A percentile compares a stretch with the other conserved stretches of the same genome.
Evolutionary conservation across 1,284 basidiomycete genomes (phyloP).

Genomic region (Neonothopanus nambi): DNA sequence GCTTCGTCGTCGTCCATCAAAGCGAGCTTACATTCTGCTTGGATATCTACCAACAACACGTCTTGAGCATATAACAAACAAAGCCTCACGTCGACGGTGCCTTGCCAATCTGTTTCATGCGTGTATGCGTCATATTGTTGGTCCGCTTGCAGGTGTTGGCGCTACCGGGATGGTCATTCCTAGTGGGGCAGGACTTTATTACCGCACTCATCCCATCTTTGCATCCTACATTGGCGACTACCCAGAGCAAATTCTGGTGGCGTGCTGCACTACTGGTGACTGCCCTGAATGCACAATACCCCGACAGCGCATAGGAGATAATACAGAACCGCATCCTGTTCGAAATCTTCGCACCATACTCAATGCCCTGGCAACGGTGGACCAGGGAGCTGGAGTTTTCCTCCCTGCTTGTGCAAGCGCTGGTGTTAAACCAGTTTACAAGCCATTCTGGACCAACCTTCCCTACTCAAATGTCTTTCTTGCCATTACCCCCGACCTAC

Average conservation of each 20-base stretch:
- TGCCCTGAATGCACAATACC: conserved; percentile 21
- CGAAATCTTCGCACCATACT: background rate
- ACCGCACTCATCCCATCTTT: conserved; percentile 22
- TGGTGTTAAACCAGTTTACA: too few relatives aligned
- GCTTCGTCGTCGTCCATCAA: conserved; percentile 15
- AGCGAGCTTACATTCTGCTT: conserved; percentile 22
- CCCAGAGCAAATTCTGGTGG: conserved; percentile 29
- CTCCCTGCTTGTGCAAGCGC: conserved; percentile 9
- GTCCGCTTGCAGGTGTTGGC: conserved; percentile 22
- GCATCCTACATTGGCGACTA: conserved; percentile 21
- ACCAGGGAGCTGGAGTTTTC: conserved; percentile 2
- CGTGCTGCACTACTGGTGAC: conserved; percentile 21
- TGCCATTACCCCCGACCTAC: conserved; percentile 27
- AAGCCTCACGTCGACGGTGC: conserved; percentile 1
- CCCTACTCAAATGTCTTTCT: conserved; percentile 25
- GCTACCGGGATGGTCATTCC: conserved; percentile 22
- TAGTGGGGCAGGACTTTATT: conserved; percentile 21
- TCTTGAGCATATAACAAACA: conserved; percentile 18
- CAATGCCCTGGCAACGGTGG: background rate
- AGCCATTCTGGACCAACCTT: conserved; percentile 28
- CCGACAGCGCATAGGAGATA: conserved; percentile 11
- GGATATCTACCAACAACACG: conserved; percentile 28
- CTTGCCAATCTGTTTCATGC: conserved; percentile 25
- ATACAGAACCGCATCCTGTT: background rate
- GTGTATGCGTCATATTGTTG: conserved; percentile 23